phyloP scores from a whole-genome alignment of 176 grass and related monocot species.

The Musa beccarii region DNA sequence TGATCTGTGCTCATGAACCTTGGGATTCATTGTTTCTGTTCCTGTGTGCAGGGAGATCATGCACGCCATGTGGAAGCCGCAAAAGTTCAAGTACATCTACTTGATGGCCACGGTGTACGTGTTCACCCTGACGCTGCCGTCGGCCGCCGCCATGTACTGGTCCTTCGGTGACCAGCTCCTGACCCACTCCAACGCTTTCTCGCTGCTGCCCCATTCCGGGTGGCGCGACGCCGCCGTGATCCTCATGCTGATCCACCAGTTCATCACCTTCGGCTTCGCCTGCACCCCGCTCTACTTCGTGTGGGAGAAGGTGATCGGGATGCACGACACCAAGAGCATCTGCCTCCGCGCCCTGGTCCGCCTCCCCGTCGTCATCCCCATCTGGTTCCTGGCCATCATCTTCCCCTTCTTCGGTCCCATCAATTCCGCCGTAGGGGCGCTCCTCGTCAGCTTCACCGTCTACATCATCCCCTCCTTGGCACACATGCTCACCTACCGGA shows the following conservation, averaged over 20 bases:
- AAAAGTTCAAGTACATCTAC: conserved; percentile 79
- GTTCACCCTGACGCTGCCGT: conserved; percentile 65
- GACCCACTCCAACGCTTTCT: conserved; percentile 58
- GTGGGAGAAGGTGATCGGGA: conserved; percentile 66
- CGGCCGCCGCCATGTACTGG: conserved; percentile 58
- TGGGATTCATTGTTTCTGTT: not conserved
- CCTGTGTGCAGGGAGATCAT: conserved; percentile 49
- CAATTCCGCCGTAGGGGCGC: conserved; percentile 18
- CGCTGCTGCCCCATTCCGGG: conserved; percentile 39
- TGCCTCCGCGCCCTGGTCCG: conserved; percentile 18
- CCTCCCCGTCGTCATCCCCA: conserved; percentile 19
- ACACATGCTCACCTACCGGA: conserved; percentile 19
- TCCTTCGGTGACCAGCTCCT: conserved; percentile 64
- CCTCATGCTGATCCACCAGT: conserved; percentile 80
- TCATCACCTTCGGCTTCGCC: conserved; percentile 89
- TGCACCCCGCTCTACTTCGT: conserved; percentile 85
- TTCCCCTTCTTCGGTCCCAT: conserved; percentile 24
- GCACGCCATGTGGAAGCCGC: conserved; percentile 82
- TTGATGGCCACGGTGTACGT: conserved; percentile 62
- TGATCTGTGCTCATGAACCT: not conserved
- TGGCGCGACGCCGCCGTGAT: conserved; percentile 58
- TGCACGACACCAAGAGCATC: conserved; percentile 39
- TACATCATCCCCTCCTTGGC: conserved; percentile 17
- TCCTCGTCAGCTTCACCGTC: conserved; percentile 25
- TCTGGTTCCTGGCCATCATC: conserved; percentile 25